Conservation (phyloP, 2,329 filamentous ascomycete genomes). For the Ploettnerulaceae sp. region DNA sequence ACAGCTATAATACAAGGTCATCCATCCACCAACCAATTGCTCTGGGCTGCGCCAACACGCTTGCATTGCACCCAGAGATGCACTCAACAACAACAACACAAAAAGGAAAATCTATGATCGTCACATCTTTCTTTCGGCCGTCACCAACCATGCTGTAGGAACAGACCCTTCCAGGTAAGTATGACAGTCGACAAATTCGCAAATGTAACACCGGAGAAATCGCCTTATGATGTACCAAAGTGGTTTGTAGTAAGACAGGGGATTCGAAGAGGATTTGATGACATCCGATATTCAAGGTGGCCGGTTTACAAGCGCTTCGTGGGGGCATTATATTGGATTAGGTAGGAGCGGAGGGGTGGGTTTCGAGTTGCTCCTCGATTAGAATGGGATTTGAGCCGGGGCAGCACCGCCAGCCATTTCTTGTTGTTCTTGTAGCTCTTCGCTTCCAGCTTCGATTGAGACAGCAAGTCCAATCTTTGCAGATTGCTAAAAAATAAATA, state of each 20-base stretch:
- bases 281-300: slow-evolving; percentile 22
- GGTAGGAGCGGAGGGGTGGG: slow-evolving; percentile 26
- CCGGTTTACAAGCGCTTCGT: slow-evolving; percentile 18
- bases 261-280: slow-evolving; percentile 22
- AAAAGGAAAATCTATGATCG: slow-evolving; percentile 28
- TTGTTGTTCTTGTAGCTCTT: slow-evolving; percentile 84
- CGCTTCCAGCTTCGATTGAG: slow-evolving; percentile 78
- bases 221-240: slow-evolving; percentile 14
- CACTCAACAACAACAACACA: slow-evolving; percentile 14
- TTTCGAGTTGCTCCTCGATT: slow-evolving; percentile 33
- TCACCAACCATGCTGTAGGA: slow-evolving; percentile 25
- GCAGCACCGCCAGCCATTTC: slow-evolving; percentile 51
- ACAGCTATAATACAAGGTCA: slow-evolving; percentile 29
- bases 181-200: slow-evolving; percentile 14
- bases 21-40: slow-evolving; percentile 9
- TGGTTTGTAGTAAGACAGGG: slow-evolving; percentile 31
- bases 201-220: slow-evolving; percentile 17
- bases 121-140: slow-evolving; percentile 25
- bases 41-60: slow-evolving; percentile 18
- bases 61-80: slow-evolving; percentile 24
- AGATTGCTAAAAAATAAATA: slow-evolving; percentile 67
- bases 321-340: slow-evolving; percentile 31
- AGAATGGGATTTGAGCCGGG: slow-evolving; percentile 54
- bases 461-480: slow-evolving; percentile 93
- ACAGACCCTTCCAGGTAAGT: slow-evolving; percentile 15